Evolutionary conservation across 768 basidiomycete genomes (phyloP).

Genomic region (Psilocybe azurescens): DNA sequence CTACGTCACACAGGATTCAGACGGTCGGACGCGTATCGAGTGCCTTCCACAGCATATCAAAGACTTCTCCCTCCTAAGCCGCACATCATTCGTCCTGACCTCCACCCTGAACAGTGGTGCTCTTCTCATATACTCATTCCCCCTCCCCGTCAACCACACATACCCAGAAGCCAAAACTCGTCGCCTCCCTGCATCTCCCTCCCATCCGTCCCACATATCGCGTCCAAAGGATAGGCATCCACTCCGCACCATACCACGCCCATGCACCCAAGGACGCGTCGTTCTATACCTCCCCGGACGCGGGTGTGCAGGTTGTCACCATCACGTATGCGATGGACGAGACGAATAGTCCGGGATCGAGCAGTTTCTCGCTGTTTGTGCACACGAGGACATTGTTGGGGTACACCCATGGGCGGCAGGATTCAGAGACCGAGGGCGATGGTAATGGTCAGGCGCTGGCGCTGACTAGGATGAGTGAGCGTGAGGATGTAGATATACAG

Average conservation of each 20-base stretch:
- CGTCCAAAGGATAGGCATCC: neutral
- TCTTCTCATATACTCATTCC: constrained; percentile 6
- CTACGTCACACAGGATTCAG: neutral
- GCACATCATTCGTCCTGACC: constrained; percentile 1
- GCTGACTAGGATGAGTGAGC: too few species aligned
- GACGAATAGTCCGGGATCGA: neutral
- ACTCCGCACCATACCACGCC: constrained; percentile 11
- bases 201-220: neutral
- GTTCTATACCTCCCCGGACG: constrained; percentile 1
- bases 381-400: constrained; percentile 15
- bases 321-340: neutral
- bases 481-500: neutral
- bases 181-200: constrained; percentile 10
- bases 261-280: neutral
- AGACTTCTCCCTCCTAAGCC: constrained; percentile 2
- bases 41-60: neutral
- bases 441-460: too few species aligned
- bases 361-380: constrained; percentile 15
- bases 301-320: constrained; percentile 6
- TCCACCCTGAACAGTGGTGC: neutral
- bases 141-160: neutral
- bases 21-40: neutral
- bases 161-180: neutral
- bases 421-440: neutral
- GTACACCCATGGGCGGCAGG: constrained; percentile 1